A percentile compares a stretch with the other conserved stretches of the same genome.
phyloP scores from a whole-genome alignment of 805 yeast species.

The Candida ponderosae region DNA sequence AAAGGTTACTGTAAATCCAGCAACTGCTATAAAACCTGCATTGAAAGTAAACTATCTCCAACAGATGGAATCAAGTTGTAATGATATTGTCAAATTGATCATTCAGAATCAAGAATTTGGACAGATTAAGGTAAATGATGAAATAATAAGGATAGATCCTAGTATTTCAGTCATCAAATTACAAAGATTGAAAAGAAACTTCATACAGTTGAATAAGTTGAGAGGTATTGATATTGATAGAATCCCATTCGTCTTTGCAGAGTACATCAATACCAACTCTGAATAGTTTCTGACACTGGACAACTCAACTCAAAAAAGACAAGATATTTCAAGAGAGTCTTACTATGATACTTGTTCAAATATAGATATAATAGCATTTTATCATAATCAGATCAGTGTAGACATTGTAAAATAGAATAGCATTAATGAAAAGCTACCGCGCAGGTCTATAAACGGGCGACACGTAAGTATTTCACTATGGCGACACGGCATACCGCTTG shows the following conservation, averaged over 20 bases:
- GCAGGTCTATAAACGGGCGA: no score
- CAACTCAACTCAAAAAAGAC: no score
- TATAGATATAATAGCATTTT: no score
- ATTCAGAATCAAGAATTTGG: conserved; percentile 52
- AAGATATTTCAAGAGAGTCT: no score
- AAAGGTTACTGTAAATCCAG: conserved; percentile 71
- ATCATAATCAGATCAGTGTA: no score
- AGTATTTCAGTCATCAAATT: conserved; percentile 65
- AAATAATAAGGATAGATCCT: conserved; percentile 17
- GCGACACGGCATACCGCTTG: no score
- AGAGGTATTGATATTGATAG: conserved; percentile 64
- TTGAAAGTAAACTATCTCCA: conserved; percentile 69
- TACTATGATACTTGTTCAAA: no score
- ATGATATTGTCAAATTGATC: conserved; percentile 52
- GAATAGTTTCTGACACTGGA: no score
- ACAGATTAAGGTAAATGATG: conserved; percentile 32
- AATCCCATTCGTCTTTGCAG: conserved; percentile 67
- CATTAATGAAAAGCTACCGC: no score
- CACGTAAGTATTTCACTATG: no score
- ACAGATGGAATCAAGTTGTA: conserved; percentile 67
- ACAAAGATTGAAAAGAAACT: conserved; percentile 78
- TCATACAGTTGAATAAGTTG: conserved; percentile 72
- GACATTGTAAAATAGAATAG: no score
- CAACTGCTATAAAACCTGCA: conserved; percentile 78
- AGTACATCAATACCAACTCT: conserved; percentile 57